Evolutionary conservation across 306 rosid genomes (phyloP), one percentile per base, ranked within the genome.

Genomic region (Cicer yamashitae): DNA sequence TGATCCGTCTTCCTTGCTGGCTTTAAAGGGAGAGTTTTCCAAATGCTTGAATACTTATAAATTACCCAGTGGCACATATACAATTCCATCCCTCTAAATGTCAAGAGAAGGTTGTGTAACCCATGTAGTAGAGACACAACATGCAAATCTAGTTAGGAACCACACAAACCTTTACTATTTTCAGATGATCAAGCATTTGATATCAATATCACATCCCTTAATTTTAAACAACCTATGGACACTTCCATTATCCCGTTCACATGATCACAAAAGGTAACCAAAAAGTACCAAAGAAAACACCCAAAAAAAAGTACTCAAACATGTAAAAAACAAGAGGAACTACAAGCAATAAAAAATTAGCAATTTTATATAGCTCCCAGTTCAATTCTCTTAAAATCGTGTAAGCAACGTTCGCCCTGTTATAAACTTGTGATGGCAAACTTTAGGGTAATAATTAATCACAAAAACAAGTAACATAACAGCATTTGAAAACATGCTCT

Each of bases 401-500:
- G 14, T 8, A 79, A 25, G 6, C 7, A 45, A n/a, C 22, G 11
- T 44, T 40, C 39, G 20, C 38, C 58, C 51, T 70, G 48, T 34
- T 61, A 37, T 51, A 44, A 71, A 30, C 52, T 51, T 48, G 37
- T 22, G 60, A 48, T 14, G 50, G 8, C 45, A 30, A 76, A 61
- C n/a, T 65, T 34, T 5, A 57, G 6, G 51, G 20, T 9, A 25
- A 15, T 11, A 58, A 58, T 22, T 46, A 44, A 52, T 52, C 51
- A 45, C 11, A 63, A 76, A 76, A 76, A 76, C 44, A 52, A 40
- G n/a, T 20, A 68, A 62, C 63, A 46, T 62, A 43, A 62, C 18
- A 61, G n/a, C 60, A 30, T 48, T 48, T 22, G 2, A 30, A 13
- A 77, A 11, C 37, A 45, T 38, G 39, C 30, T 40, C 47, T 7